Evolutionary conservation across 2,329 filamentous ascomycete species (phyloP), one percentile per base, ranked within the genome.

Genomic region (Colletotrichum somersetense): DNA sequence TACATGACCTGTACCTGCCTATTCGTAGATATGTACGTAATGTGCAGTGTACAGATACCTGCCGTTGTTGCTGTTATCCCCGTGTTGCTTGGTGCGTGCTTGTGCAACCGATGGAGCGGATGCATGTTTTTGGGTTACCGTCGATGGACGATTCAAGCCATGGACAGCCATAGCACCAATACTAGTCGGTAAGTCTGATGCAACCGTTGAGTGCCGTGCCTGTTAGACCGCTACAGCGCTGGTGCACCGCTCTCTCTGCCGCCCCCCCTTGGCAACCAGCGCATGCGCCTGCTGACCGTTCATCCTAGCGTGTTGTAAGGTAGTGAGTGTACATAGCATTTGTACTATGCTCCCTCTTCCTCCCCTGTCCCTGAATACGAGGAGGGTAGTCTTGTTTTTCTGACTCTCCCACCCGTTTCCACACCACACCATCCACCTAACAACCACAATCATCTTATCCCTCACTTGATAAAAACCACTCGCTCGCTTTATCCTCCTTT

Each of bases 331-430:
- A n/a, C n/a, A n/a, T n/a, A n/a, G 26, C 3, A 30, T 30, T 30
- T 30, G 50, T 52, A 20, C 58, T 1, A n/a, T n/a, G 20, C 66
- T 35, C 18, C 11, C 55, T 67, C 66, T n/a, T 69, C 61, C 62
- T 30, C 42, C 7, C 40, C 30, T 40, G 40, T 42, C 14, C 30
- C 30, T 67, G 56, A 67, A 71, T 68, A 71, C 64, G 62, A 69
- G 46, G 46, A 48, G 23, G 12, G 52, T 20, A 55, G 48, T 68
- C 68, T 68, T 71, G 68, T 71, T 71, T 71, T 67, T 46, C 64
- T 71, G 64, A 16, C 56, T 63, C 57, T 66, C 64, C 68, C 68
- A 57, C 68, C 18, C 57, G 42, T 57, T 57, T 67, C 68, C 64
- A 61, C 57, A 52, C 55, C 67, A 38, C 30, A 40, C 14, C 40